These are phyloP conservation scores for Yamadazyma buinensis DNA, from an alignment of 1,139 yeast genomes.

Conservation along the genomic window DNA sequence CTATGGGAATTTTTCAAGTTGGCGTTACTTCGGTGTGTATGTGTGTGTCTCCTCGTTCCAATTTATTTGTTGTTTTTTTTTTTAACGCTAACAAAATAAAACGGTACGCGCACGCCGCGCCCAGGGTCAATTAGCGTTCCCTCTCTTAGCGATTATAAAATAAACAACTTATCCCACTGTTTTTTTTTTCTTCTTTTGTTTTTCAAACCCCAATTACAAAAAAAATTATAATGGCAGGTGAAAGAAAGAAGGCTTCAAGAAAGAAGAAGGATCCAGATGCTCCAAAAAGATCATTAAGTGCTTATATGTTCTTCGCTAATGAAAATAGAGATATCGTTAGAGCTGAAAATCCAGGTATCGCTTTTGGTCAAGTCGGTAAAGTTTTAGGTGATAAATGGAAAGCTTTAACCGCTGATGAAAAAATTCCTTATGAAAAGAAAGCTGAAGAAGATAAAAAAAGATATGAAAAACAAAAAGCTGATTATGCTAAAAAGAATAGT, in stretches of 20 bases:
- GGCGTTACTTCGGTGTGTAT: too few species aligned
- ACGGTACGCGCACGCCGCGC: too few species aligned
- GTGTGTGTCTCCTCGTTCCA: too few species aligned
- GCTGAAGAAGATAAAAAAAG: constrained; percentile 96
- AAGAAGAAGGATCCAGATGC: constrained; percentile 90
- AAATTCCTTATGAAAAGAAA: constrained; percentile 84
- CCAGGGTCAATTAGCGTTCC: too few species aligned
- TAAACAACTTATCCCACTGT: too few species aligned
- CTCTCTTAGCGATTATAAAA: too few species aligned
- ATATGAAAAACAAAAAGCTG: constrained; percentile 94
- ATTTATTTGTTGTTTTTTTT: too few species aligned
- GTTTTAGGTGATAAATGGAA: constrained; percentile 96
- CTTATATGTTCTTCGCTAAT: constrained; percentile 98
- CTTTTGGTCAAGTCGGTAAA: constrained; percentile 91
- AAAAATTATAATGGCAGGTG: constrained; percentile 18
- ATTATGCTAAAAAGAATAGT: constrained; percentile 57
- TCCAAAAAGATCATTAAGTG: constrained; percentile 96
- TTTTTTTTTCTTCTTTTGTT: background rate
- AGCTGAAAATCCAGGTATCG: constrained; percentile 90
- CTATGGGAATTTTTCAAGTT: too few species aligned
- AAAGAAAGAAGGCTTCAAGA: constrained; percentile 47
- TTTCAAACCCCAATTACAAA: too few species aligned
- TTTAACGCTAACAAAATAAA: too few species aligned
- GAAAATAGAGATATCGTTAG: constrained; percentile 94
- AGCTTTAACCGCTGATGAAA: constrained; percentile 76